Conservation (phyloP, 1,284 basidiomycete species). For the Abortiporus biennis region DNA sequence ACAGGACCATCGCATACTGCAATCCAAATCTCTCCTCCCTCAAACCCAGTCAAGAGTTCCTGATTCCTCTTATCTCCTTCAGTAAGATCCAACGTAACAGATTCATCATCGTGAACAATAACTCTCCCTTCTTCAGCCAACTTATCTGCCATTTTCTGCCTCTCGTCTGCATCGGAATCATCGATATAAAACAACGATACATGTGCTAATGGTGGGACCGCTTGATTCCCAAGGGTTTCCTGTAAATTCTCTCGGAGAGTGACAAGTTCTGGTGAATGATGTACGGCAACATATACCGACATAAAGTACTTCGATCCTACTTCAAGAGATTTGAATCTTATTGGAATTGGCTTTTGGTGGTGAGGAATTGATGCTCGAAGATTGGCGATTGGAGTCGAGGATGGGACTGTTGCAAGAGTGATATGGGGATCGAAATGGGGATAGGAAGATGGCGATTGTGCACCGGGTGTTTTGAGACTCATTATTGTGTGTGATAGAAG, state of each 20-base stretch:
- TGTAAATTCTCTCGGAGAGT: slow-evolving; percentile 45
- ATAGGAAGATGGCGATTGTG: slow-evolving; percentile 37
- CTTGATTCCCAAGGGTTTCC: slow-evolving; percentile 32
- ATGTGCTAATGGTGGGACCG: slow-evolving; percentile 55
- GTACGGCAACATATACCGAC: slow-evolving; percentile 56
- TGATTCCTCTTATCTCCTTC: slow-evolving; percentile 10
- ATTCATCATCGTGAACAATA: slow-evolving; percentile 17
- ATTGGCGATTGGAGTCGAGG: slow-evolving; percentile 22
- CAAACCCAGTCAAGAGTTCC: slow-evolving; percentile 37
- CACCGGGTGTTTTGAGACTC: slow-evolving; percentile 16
- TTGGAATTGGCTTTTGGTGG: slow-evolving; percentile 25
- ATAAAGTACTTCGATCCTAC: slow-evolving; percentile 64
- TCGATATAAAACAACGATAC: slow-evolving; percentile 66
- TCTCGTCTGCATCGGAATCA: slow-evolving; percentile 44
- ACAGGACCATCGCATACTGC: slow-evolving; percentile 58
- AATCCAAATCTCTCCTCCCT: slow-evolving; percentile 54
- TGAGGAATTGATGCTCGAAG: slow-evolving; percentile 25
- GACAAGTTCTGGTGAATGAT: slow-evolving; percentile 36
- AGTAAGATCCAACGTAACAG: slow-evolving; percentile 28
- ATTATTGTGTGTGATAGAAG: slow-evolving; percentile 38
- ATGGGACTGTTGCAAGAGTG: slow-evolving; percentile 52
- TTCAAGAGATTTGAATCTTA: slow-evolving; percentile 48
- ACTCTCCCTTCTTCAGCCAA: slow-evolving; percentile 32
- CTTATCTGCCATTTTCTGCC: slow-evolving; percentile 25
- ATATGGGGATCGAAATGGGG: slow-evolving; percentile 62